A percentile compares a stretch with the other conserved stretches of the same genome.
Conservation (phyloP, 108 stramenopile genomes). For the Tribonema minus region DNA sequence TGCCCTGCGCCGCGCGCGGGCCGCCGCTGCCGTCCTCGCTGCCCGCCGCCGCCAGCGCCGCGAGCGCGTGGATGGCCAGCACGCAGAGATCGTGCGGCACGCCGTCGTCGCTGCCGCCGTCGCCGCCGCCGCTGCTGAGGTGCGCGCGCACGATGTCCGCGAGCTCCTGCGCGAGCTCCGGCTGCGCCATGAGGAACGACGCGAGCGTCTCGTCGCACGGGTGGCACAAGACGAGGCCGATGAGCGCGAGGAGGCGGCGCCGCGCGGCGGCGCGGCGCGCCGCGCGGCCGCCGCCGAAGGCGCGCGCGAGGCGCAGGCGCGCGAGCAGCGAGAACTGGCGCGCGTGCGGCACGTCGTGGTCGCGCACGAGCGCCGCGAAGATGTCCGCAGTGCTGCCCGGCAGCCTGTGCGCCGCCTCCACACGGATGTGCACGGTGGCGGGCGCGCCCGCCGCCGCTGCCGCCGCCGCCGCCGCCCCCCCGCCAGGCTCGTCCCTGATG, state of each 20-base stretch:
- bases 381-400: constrained; percentile 56
- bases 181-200: constrained; percentile 77
- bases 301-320: constrained; percentile 65
- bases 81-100: constrained; percentile 70
- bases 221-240: constrained; percentile 66
- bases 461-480: too few species aligned
- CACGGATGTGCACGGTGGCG: constrained; percentile 15
- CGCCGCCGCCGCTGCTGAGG: too few species aligned
- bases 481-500: too few species aligned
- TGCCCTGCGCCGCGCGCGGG: constrained; percentile 17
- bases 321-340: constrained; percentile 70
- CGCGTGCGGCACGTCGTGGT: constrained; percentile 64
- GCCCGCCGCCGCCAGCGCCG: constrained; percentile 75
- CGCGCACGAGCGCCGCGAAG: constrained; percentile 4
- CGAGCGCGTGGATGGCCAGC: constrained; percentile 73
- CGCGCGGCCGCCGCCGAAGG: constrained; percentile 62
- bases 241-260: constrained; percentile 68
- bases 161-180: constrained; percentile 77
- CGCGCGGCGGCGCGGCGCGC: constrained; percentile 65
- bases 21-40: constrained; percentile 51
- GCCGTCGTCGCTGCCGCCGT: constrained; percentile 14
- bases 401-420: too few species aligned
- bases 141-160: constrained; percentile 74
- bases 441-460: constrained; percentile 4
- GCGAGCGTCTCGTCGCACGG: constrained; percentile 67